Evolutionary conservation across 371 early-diverging fungal genomes (phyloP).

Genomic region (Choanephora cucurbitarum): DNA sequence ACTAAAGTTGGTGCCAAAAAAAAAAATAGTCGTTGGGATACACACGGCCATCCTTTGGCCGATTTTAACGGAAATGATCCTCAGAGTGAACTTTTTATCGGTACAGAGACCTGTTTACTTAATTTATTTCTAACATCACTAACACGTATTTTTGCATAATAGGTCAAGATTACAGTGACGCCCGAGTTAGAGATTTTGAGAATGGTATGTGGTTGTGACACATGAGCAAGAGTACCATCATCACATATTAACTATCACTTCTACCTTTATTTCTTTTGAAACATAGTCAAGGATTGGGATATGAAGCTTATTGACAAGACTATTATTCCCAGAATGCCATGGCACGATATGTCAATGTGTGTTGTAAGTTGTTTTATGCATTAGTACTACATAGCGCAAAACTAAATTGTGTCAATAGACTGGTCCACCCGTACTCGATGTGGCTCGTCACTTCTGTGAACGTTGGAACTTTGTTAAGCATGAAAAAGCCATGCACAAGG

Average conservation of each 20-base stretch:
- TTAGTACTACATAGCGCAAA: conserved; percentile 2
- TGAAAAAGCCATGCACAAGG: conserved; percentile 40
- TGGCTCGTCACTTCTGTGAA: conserved; percentile 89
- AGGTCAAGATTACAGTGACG: conserved; percentile 93
- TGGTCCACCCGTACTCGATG: conserved; percentile 81
- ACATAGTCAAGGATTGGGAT: conserved; percentile 61
- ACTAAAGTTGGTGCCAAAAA: not conserved
- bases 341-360: conserved; percentile 91
- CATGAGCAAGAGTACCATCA: not conserved
- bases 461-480: conserved; percentile 91
- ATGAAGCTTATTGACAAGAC: conserved; percentile 66
- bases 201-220: conserved; percentile 49
- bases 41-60: conserved; percentile 77
- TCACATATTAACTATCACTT: no score
- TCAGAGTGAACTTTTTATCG: conserved; percentile 41
- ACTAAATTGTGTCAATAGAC: conserved; percentile 30
- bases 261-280: no score
- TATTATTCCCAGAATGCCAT: conserved; percentile 87
- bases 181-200: conserved; percentile 87
- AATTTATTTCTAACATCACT: not conserved
- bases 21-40: conserved; percentile 78
- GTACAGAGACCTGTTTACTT: conserved; percentile 5
- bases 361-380: conserved; percentile 44
- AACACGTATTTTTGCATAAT: not conserved
- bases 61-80: conserved; percentile 54